Evolutionary conservation across 371 early-diverging fungal species (phyloP).

Genomic region (Blakeslea trispora): DNA sequence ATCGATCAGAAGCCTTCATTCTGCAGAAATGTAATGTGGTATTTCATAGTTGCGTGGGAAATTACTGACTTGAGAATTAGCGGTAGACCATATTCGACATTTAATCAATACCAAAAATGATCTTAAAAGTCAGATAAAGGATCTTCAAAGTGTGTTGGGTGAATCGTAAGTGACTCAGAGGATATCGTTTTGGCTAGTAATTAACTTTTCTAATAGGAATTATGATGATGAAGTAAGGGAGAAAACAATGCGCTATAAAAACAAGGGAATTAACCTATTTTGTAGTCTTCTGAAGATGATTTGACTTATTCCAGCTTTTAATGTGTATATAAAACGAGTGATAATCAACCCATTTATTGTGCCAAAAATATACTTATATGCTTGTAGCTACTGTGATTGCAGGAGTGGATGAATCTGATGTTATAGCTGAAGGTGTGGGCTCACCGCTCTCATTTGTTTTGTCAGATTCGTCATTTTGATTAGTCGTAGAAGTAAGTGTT

Average conservation of each 20-base stretch:
- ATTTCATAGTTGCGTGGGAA: conserved; percentile 3
- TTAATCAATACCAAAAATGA: conserved; percentile 42
- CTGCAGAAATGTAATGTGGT: conserved; percentile 56
- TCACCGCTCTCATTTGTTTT: too few relatives aligned
- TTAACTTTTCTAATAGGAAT: conserved; percentile 12
- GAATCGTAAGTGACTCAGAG: conserved; percentile 34
- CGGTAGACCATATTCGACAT: conserved; percentile 48
- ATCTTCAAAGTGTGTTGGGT: conserved; percentile 39
- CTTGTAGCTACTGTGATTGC: not conserved
- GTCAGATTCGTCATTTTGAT: too few relatives aligned
- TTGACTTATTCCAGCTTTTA: conserved; percentile 20
- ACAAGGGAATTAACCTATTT: not conserved
- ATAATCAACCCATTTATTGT: too few relatives aligned
- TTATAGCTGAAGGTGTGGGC: not conserved
- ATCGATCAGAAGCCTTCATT: conserved; percentile 63
- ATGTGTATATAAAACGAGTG: not conserved
- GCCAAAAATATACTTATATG: too few relatives aligned
- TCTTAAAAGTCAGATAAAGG: conserved; percentile 41
- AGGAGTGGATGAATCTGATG: not conserved
- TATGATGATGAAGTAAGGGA: conserved; percentile 37
- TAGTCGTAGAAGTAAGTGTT: not conserved
- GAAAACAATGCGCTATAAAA: not conserved
- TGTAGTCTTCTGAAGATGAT: conserved; percentile 39
- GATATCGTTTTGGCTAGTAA: not conserved
- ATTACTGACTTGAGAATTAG: conserved; percentile 12